Percentiles rank a stretch among this genome's conserved stretches.
Conservation (phyloP, 495 filamentous ascomycete genomes). For the Hyaloscypha hepaticicola region DNA sequence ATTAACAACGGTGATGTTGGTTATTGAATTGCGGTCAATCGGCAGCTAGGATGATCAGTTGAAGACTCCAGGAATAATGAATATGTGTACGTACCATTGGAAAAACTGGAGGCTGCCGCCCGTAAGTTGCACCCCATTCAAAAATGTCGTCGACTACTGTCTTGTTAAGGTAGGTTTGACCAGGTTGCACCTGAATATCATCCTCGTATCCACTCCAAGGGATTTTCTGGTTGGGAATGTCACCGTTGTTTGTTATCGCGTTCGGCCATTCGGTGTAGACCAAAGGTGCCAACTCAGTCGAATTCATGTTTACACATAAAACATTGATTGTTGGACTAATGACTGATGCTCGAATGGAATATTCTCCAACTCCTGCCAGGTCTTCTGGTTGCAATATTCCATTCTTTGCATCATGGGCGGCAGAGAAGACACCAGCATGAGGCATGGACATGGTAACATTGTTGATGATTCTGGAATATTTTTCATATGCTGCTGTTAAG, state of each 20-base stretch:
- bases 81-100: conserved; percentile 46
- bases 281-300: conserved; percentile 57
- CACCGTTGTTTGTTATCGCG: conserved; percentile 34
- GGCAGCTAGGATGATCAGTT: conserved; percentile 44
- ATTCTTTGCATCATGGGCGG: conserved; percentile 58
- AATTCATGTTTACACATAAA: conserved; percentile 62
- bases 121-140: conserved; percentile 52
- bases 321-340: conserved; percentile 66
- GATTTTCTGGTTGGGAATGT: conserved; percentile 27
- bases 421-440: conserved; percentile 62
- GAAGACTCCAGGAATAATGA: too few species aligned
- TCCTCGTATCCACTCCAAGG: conserved; percentile 26
- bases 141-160: conserved; percentile 71
- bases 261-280: conserved; percentile 58
- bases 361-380: conserved; percentile 63
- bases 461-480: conserved; percentile 55
- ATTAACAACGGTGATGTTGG: conserved; percentile 47
- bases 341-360: conserved; percentile 61
- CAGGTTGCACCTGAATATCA: conserved; percentile 32
- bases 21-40: conserved; percentile 60
- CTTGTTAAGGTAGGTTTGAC: conserved; percentile 46
- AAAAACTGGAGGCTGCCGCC: conserved; percentile 60
- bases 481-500: conserved; percentile 44
- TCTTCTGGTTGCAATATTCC: conserved; percentile 65
- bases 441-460: conserved; percentile 76